Percentiles rank a stretch among this genome's conserved stretches.
Evolutionary conservation across 495 filamentous ascomycete species (phyloP).

Genomic region (Daldinia loculata): DNA sequence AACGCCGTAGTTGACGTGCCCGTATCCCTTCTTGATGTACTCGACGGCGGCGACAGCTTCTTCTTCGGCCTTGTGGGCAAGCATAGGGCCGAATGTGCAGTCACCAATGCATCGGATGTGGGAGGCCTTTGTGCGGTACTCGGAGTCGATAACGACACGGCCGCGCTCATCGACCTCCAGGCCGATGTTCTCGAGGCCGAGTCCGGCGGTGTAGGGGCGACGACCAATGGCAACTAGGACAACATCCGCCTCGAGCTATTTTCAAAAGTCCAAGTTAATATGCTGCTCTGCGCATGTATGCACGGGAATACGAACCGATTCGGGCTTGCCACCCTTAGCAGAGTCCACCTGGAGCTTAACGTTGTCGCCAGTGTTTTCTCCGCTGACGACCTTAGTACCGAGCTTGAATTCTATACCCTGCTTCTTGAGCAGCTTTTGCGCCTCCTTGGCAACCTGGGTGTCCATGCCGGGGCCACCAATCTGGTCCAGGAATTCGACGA

Average conservation of each 20-base stretch:
- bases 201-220: slow-evolving; percentile 89
- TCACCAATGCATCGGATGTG: slow-evolving; percentile 98
- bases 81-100: slow-evolving; percentile 97
- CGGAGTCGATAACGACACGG: slow-evolving; percentile 94
- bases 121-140: slow-evolving; percentile 96
- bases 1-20: slow-evolving; percentile 98
- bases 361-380: slow-evolving; percentile 77
- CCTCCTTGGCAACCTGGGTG: slow-evolving; percentile 86
- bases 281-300: not conserved
- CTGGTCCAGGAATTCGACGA: slow-evolving; percentile 94
- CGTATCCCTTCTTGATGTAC: slow-evolving; percentile 96
- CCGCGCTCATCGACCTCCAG: slow-evolving; percentile 93
- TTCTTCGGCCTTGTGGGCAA: slow-evolving; percentile 99
- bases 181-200: slow-evolving; percentile 92
- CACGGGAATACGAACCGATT: slow-evolving; percentile 68
- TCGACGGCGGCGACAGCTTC: slow-evolving; percentile 94
- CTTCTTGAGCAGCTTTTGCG: slow-evolving; percentile 93
- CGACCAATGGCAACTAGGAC: slow-evolving; percentile 97
- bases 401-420: slow-evolving; percentile 99
- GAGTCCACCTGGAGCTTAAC: slow-evolving; percentile 87
- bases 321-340: slow-evolving; percentile 94
- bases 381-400: slow-evolving; percentile 89
- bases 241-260: slow-evolving; percentile 89
- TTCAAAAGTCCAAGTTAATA: slow-evolving; percentile 20
- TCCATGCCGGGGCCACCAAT: slow-evolving; percentile 99